Evolutionary conservation across 2,329 filamentous ascomycete species (phyloP).

Genomic region (Apiospora phragmitis): DNA sequence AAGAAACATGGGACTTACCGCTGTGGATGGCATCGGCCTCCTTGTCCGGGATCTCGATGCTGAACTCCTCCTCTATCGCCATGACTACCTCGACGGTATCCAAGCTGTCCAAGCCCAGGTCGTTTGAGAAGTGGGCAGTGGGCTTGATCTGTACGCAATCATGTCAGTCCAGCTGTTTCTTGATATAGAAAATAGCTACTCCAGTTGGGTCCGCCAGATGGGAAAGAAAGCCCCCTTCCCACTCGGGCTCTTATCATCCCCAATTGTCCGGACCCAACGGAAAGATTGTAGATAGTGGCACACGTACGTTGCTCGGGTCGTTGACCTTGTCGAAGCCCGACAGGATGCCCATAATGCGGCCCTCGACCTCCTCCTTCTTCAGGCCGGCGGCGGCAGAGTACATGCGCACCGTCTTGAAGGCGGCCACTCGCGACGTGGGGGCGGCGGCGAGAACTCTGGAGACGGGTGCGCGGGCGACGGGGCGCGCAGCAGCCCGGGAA

Average conservation of each 20-base stretch:
- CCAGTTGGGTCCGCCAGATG: not conserved
- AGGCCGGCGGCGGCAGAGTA: slow-evolving; percentile 84
- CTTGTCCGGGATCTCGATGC: slow-evolving; percentile 98
- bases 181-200: not conserved
- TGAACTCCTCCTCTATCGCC: slow-evolving; percentile 89
- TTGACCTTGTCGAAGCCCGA: slow-evolving; percentile 97
- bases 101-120: slow-evolving; percentile 94
- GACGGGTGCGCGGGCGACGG: slow-evolving; percentile 55
- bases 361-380: slow-evolving; percentile 81
- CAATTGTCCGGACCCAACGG: not conserved
- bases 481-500: slow-evolving; percentile 57
- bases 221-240: not conserved
- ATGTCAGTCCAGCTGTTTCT: slow-evolving; percentile 16
- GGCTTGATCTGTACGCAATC: slow-evolving; percentile 68
- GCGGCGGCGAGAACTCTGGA: slow-evolving; percentile 55
- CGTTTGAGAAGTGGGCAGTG: slow-evolving; percentile 90
- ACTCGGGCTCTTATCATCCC: not conserved
- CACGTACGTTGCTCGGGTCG: slow-evolving; percentile 61
- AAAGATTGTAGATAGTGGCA: not conserved
- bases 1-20: slow-evolving; percentile 57
- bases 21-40: slow-evolving; percentile 93
- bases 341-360: slow-evolving; percentile 87
- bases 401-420: slow-evolving; percentile 72
- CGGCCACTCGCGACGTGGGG: slow-evolving; percentile 59
- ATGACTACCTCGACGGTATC: slow-evolving; percentile 99